Evolutionary conservation across 805 yeast genomes (phyloP).

Genomic region (Metschnikowia arizonensis): DNA sequence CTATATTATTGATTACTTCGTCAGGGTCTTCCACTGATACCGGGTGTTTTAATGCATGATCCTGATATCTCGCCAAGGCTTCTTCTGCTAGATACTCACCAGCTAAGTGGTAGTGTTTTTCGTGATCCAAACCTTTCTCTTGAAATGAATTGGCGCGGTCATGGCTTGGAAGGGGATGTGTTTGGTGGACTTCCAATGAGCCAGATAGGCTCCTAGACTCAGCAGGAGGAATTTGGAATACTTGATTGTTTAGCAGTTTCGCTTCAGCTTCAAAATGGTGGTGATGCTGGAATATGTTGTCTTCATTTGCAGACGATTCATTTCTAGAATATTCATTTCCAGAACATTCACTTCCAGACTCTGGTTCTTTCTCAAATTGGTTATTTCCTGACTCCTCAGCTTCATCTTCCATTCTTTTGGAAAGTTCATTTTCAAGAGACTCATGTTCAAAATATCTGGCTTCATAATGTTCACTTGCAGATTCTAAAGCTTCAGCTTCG

Average conservation of each 20-base stretch:
- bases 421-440: background rate
- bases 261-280: background rate
- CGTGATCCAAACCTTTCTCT: background rate
- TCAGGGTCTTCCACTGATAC: background rate
- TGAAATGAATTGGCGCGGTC: background rate
- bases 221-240: background rate
- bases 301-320: background rate
- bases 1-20: background rate
- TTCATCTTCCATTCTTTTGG: background rate
- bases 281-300: background rate
- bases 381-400: background rate
- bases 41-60: background rate
- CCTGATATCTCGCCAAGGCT: slow-evolving; percentile 2
- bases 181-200: background rate
- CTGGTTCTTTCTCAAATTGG: background rate
- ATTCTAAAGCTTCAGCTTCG: slow-evolving; percentile 3
- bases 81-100: background rate
- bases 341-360: background rate
- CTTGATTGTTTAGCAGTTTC: background rate
- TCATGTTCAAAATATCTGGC: slow-evolving; percentile 4
- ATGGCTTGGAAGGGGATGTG: background rate
- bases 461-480: background rate
- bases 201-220: background rate
- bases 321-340: background rate
- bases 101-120: background rate